A percentile compares a stretch with the other conserved stretches of the same genome.
phyloP scores from a whole-genome alignment of 1,284 basidiomycete species.

The Puccinia horiana region DNA sequence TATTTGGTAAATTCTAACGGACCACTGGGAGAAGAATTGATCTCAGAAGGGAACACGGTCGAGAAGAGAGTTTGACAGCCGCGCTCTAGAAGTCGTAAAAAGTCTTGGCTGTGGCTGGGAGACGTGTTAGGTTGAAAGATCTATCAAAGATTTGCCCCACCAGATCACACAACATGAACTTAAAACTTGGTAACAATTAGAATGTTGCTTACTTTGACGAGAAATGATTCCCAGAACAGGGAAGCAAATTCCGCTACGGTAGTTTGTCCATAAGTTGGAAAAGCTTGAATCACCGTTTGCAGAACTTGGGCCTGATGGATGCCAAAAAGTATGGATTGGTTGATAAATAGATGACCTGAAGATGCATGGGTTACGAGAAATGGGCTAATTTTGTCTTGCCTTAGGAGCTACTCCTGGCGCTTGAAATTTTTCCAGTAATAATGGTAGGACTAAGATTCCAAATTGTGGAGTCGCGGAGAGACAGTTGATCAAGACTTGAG shows the following conservation, averaged over 20 bases:
- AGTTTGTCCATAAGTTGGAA: slow-evolving; percentile 76
- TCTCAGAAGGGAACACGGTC: slow-evolving; percentile 66
- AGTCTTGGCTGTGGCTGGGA: slow-evolving; percentile 64
- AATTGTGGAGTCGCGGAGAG: slow-evolving; percentile 78
- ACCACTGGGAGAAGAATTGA: slow-evolving; percentile 56
- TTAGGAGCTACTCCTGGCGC: slow-evolving; percentile 81
- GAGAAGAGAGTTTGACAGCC: slow-evolving; percentile 71
- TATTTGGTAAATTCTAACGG: slow-evolving; percentile 66
- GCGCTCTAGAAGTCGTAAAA: slow-evolving; percentile 72
- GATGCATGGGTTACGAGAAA: background rate
- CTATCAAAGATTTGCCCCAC: slow-evolving; percentile 60
- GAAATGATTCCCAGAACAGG: slow-evolving; percentile 82
- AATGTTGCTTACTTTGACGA: slow-evolving; percentile 70
- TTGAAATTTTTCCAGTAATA: slow-evolving; percentile 88
- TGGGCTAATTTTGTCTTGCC: slow-evolving; percentile 19
- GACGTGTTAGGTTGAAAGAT: slow-evolving; percentile 76
- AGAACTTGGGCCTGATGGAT: slow-evolving; percentile 54
- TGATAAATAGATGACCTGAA: slow-evolving; percentile 74
- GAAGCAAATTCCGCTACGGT: slow-evolving; percentile 68
- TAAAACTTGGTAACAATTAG: background rate
- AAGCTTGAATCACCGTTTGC: slow-evolving; percentile 57
- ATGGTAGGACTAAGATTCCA: slow-evolving; percentile 77
- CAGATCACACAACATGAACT: slow-evolving; percentile 18
- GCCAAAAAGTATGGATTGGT: slow-evolving; percentile 54
- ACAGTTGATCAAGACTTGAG: slow-evolving; percentile 70